Base-by-base conservation (phyloP, 495 filamentous ascomycete genomes). In the Aspergillus saccharolyticus region DNA sequence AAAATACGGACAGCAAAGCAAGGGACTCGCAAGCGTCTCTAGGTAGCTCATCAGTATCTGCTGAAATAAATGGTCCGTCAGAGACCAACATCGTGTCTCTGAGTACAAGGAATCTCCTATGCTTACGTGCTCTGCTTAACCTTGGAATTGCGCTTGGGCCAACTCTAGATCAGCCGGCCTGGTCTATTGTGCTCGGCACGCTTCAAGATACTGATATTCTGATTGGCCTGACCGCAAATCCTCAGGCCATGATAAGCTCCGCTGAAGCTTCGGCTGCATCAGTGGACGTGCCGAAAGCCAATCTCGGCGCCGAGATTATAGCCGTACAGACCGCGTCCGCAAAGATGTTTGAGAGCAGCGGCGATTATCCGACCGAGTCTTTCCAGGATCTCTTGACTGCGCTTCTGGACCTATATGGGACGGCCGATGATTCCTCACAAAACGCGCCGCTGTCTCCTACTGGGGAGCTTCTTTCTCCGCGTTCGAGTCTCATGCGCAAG, bases 111-210 rank as follows among this genome's bases (percentile, higher is more conserved):
- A 97, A 98, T 66, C 77, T 98, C 1, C 73, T 97, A 9, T 97
- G 93, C 63, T 74, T 98, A 24, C 79, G 94, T 63, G 94, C 94
- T 51, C 78, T 97, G 15, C 77, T 98, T 3, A 97, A 98, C 61
- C 74, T 98, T 14, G 94, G 95, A 3, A 98, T 97, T 66, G 95
- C 94, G 42, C 74, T 98, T 7, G 94, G 94, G 0, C 90, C 94
- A 6, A 93, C 89, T 4, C 75, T 98, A 17, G 87, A 87, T 28
- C 70, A 75, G 61, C 78, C 79, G 17, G 89, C 92, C 21, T 97
- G 93, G 90, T 84, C 84, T 1, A 97, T 98, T 54, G 74, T 97
- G 18, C 76, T 97, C 2, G 92, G 96, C 60, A 95, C 91, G 0
- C 76, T 97, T 5, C 89, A 96, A 62, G 88, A 96, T 67, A 92